Percentiles rank a stretch among this genome's conserved stretches.
phyloP scores from a whole-genome alignment of 1,139 yeast genomes.

The Zygoascus meyerae region DNA sequence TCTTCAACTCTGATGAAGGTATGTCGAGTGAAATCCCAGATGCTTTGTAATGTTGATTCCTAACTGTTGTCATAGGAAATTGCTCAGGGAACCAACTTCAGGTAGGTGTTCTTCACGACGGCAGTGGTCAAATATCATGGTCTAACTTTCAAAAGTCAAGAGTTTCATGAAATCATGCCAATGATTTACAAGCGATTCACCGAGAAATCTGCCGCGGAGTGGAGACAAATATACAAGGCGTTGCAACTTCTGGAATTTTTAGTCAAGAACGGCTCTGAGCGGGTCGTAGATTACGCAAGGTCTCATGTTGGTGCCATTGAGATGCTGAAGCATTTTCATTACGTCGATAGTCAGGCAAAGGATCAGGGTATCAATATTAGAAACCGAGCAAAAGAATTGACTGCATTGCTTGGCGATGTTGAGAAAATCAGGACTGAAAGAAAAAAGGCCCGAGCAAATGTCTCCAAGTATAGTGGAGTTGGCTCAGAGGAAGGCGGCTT shows the following conservation, averaged over 20 bases:
- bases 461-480: slow-evolving; percentile 49
- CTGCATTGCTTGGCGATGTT: slow-evolving; percentile 70
- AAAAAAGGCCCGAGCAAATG: slow-evolving; percentile 59
- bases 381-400: slow-evolving; percentile 76
- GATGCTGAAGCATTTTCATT: slow-evolving; percentile 90
- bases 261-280: slow-evolving; percentile 86
- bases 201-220: slow-evolving; percentile 90
- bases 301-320: slow-evolving; percentile 75
- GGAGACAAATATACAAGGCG: slow-evolving; percentile 97
- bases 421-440: slow-evolving; percentile 73
- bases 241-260: slow-evolving; percentile 86
- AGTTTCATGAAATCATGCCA: slow-evolving; percentile 44
- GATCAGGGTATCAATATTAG: slow-evolving; percentile 97
- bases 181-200: slow-evolving; percentile 62
- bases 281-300: slow-evolving; percentile 92
- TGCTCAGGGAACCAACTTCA: slow-evolving; percentile 89
- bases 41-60: not conserved
- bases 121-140: not conserved
- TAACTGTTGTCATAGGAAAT: slow-evolving; percentile 45
- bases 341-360: slow-evolving; percentile 86
- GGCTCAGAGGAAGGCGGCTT: slow-evolving; percentile 42
- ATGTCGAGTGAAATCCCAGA: slow-evolving; percentile 9
- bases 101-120: slow-evolving; percentile 30
- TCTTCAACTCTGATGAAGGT: slow-evolving; percentile 76
- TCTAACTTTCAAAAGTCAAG: slow-evolving; percentile 15